Base-by-base conservation (phyloP, 306 rosid species). In the Medicago lupulina region DNA sequence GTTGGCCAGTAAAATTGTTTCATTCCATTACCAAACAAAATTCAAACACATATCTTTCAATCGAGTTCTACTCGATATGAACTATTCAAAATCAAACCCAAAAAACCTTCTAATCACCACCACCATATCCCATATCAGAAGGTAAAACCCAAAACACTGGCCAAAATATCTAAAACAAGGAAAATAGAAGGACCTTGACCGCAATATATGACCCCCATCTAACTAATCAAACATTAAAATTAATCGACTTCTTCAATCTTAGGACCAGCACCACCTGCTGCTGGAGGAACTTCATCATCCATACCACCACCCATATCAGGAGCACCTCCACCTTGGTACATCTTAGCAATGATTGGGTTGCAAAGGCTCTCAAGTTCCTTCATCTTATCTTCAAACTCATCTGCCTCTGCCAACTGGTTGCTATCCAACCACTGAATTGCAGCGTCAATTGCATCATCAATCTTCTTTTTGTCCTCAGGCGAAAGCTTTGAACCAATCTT, bases 181-280 rank as follows among this genome's bases (percentile, higher is more conserved):
- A 43, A 66, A 41, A 1, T 16, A 7, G 23, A 11, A 55, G 11
- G 19, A 18, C 3, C 3, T 1, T 19, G 1, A 19, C 1, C 9
- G 4, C 9, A 66, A 10, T 23, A 17, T 23, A 0, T 0, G 25
- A 44, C 16, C 17, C 9, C 38, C 25, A 8, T 4, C 39, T 0
- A 68, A 7, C 4, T 1, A 0, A 59, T 0, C 14, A 65, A 1
- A 16, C 0, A 44, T 47, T 81, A 79, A 89, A 49, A 23, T 85
- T 82, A 89, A 19, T 89, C 94, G 4, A 89, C 94, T 57, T 89
- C 91, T 66, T 89, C 94, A 0, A 89, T 85, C 81, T 89, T 89
- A 14, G 94, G 91, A 16, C 87, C 89, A 2, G 88, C 88, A 76
- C 89, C 88, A 36, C 87, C 38, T 0, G 87, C 88, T 4, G 91